phyloP scores from a whole-genome alignment of 192 early-diverging fungal species.

The Coemansia guatemalensis region DNA sequence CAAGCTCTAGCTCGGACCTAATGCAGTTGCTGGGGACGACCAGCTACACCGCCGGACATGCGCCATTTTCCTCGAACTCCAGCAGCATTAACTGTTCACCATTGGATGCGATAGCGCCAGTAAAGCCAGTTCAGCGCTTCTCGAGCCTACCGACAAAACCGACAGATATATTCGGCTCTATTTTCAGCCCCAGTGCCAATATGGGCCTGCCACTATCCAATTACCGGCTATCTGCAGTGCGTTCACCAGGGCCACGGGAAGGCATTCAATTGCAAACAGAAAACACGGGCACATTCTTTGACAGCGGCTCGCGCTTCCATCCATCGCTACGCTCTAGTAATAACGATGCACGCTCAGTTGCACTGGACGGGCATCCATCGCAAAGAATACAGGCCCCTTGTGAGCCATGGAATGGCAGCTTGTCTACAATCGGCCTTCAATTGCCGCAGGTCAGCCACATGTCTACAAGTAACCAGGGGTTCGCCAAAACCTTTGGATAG shows the following conservation, averaged over 20 bases:
- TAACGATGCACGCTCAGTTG: neutral
- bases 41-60: neutral
- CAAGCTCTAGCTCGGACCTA: conserved; percentile 10
- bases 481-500: neutral
- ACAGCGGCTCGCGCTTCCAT: conserved; percentile 1
- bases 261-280: neutral
- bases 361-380: neutral
- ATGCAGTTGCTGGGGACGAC: conserved; percentile 6
- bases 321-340: conserved; percentile 20
- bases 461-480: neutral
- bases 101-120: neutral
- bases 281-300: neutral
- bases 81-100: neutral
- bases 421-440: conserved; percentile 3
- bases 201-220: conserved; percentile 19
- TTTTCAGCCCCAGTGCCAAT: neutral
- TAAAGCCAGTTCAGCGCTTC: conserved; percentile 1
- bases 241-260: conserved; percentile 12
- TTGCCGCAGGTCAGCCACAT: neutral
- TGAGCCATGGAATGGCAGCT: conserved; percentile 3
- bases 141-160: conserved; percentile 1
- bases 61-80: neutral
- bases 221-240: conserved; percentile 29
- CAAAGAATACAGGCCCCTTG: neutral
- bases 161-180: neutral